A percentile compares a stretch with the other conserved stretches of the same genome.
These are phyloP conservation scores for Hirschfeldia incana DNA, from an alignment of 345 rosid species.

Conservation along the genomic window DNA sequence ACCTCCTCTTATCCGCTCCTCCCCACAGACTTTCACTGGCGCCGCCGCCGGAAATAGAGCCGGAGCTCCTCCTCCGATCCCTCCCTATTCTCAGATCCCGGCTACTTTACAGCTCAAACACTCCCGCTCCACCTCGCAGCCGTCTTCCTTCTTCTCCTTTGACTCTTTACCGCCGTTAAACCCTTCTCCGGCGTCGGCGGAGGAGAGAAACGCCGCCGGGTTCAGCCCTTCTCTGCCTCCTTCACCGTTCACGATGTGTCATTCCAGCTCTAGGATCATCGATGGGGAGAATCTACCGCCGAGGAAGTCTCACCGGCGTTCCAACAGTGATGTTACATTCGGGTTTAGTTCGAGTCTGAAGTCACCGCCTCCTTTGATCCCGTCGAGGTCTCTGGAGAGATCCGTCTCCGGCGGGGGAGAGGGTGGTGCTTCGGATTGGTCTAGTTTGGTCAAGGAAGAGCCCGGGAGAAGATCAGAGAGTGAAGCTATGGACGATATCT, in stretches of 20 bases:
- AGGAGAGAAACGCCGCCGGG: slow-evolving; percentile 53
- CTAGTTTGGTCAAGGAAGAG: slow-evolving; percentile 54
- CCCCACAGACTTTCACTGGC: slow-evolving; percentile 14
- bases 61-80: slow-evolving; percentile 45
- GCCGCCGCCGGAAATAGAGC: slow-evolving; percentile 7
- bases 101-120: slow-evolving; percentile 52
- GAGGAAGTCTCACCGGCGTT: slow-evolving; percentile 78
- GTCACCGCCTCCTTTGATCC: slow-evolving; percentile 57
- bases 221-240: slow-evolving; percentile 66
- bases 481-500: slow-evolving; percentile 62
- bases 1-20: slow-evolving; percentile 30
- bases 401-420: slow-evolving; percentile 57
- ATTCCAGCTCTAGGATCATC: slow-evolving; percentile 24
- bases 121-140: slow-evolving; percentile 61
- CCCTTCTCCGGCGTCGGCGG: slow-evolving; percentile 59
- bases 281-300: slow-evolving; percentile 74
- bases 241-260: slow-evolving; percentile 57
- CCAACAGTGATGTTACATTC: slow-evolving; percentile 87
- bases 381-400: slow-evolving; percentile 52
- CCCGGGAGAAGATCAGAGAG: slow-evolving; percentile 45
- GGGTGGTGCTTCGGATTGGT: slow-evolving; percentile 31
- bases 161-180: slow-evolving; percentile 65
- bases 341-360: slow-evolving; percentile 47
- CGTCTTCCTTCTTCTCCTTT: slow-evolving; percentile 52
- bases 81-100: slow-evolving; percentile 42